These are phyloP conservation scores for Colletotrichum trifolii DNA, from an alignment of 2,329 filamentous ascomycete species.

Conservation along the genomic window DNA sequence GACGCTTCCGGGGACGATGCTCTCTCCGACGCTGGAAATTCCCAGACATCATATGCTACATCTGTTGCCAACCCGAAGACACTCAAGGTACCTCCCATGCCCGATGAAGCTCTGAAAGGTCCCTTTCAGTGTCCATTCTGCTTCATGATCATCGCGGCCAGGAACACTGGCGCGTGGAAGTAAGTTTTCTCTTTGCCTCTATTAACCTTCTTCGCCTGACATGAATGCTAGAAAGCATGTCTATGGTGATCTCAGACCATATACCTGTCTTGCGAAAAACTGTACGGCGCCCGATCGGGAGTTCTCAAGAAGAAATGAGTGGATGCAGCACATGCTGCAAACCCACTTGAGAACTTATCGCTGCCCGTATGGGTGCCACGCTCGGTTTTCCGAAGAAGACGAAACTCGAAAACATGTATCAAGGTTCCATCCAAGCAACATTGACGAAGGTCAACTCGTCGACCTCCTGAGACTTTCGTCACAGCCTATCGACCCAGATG, in stretches of 20 bases:
- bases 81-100: constrained; percentile 40
- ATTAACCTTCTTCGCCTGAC: too few species aligned
- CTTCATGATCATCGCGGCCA: constrained; percentile 47
- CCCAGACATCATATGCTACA: constrained; percentile 45
- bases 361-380: background rate
- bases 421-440: accelerated
- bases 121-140: constrained; percentile 55
- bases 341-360: constrained; percentile 36
- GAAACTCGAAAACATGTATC: background rate
- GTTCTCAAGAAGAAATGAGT: constrained; percentile 39
- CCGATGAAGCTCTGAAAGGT: constrained; percentile 38
- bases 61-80: constrained; percentile 36
- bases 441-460: background rate
- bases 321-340: constrained; percentile 41
- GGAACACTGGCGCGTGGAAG: constrained; percentile 44
- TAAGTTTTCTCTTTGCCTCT: constrained; percentile 34
- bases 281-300: constrained; percentile 40
- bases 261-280: constrained; percentile 45
- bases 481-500: accelerated
- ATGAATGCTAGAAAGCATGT: constrained; percentile 46
- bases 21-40: constrained; percentile 39
- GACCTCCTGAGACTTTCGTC: background rate
- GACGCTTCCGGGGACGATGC: constrained; percentile 38
- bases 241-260: constrained; percentile 51
- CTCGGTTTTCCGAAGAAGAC: accelerated